phyloP scores from a whole-genome alignment of 2,329 filamentous ascomycete species.

The Allantophomopsis cytisporea region DNA sequence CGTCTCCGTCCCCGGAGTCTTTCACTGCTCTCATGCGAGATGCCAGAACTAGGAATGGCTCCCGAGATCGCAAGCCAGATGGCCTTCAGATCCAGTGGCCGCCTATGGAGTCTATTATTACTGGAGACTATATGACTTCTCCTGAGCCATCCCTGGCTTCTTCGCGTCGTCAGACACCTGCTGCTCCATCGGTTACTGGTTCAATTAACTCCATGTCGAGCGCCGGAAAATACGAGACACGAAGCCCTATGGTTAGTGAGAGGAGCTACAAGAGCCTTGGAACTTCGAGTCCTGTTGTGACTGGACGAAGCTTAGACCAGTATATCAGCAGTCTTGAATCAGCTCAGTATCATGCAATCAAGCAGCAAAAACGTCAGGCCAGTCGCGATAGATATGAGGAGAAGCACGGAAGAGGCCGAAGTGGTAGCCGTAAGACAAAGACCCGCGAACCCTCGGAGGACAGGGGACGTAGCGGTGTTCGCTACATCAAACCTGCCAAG shows the following conservation, averaged over 20 bases:
- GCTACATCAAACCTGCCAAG: conserved; percentile 64
- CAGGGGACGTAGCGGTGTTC: conserved; percentile 50
- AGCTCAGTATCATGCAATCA: conserved; percentile 48
- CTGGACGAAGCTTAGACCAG: conserved; percentile 58
- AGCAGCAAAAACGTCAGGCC: conserved; percentile 29
- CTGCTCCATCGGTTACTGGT: conserved; percentile 26
- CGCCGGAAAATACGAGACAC: conserved; percentile 11
- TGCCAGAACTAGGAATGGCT: conserved; percentile 50
- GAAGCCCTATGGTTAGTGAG: conserved; percentile 19
- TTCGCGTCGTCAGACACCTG: conserved; percentile 23
- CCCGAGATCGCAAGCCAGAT: conserved; percentile 65
- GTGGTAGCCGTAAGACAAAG: conserved; percentile 31
- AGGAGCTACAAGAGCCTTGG: conserved; percentile 31
- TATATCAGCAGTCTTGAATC: conserved; percentile 81
- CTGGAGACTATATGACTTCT: conserved; percentile 37
- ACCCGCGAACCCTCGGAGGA: conserved; percentile 53
- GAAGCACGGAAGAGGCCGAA: conserved; percentile 24
- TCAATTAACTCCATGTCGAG: conserved; percentile 45
- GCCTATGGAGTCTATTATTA: conserved; percentile 34
- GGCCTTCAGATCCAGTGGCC: conserved; percentile 53
- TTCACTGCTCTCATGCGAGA: conserved; percentile 49
- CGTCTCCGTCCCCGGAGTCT: conserved; percentile 53
- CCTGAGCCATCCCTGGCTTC: conserved; percentile 40
- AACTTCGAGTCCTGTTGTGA: conserved; percentile 37
- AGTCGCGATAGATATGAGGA: conserved; percentile 36